These are phyloP conservation scores for Fagus crenata DNA, from an alignment of 306 rosid genomes.

Conservation along the genomic window DNA sequence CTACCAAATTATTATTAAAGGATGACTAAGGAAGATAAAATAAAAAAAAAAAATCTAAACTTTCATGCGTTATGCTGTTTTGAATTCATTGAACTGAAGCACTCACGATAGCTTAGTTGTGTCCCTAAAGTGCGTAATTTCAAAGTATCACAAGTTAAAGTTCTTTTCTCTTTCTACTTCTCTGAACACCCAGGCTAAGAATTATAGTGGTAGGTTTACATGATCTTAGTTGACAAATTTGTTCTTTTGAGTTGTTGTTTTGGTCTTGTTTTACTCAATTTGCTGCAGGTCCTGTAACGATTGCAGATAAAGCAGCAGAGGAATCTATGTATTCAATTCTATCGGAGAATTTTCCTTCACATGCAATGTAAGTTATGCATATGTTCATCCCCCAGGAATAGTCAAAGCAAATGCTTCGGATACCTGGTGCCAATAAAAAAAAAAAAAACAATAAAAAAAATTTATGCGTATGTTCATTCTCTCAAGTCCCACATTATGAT, in stretches of 20 bases:
- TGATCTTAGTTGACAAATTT: background rate
- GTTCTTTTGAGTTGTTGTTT: background rate
- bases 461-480: background rate
- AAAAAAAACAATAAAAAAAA: no score
- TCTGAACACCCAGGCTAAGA: background rate
- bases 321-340: constrained; percentile 77
- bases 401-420: no score
- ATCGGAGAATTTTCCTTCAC: constrained; percentile 66
- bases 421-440: no score
- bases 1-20: no score
- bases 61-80: background rate
- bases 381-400: no score
- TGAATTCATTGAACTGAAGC: background rate
- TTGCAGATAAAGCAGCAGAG: constrained; percentile 90
- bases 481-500: background rate
- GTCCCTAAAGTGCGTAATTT: background rate
- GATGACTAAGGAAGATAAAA: background rate
- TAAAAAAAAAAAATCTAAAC: background rate
- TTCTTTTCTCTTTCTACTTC: background rate
- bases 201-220: background rate
- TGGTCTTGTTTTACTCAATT: background rate
- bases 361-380: constrained; percentile 61
- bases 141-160: background rate
- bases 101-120: background rate
- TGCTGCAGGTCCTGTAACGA: constrained; percentile 80